Evolutionary conservation across 2,329 filamentous ascomycete species (phyloP), one percentile per base, ranked within the genome.

Genomic region (Fusarium newnesense): DNA sequence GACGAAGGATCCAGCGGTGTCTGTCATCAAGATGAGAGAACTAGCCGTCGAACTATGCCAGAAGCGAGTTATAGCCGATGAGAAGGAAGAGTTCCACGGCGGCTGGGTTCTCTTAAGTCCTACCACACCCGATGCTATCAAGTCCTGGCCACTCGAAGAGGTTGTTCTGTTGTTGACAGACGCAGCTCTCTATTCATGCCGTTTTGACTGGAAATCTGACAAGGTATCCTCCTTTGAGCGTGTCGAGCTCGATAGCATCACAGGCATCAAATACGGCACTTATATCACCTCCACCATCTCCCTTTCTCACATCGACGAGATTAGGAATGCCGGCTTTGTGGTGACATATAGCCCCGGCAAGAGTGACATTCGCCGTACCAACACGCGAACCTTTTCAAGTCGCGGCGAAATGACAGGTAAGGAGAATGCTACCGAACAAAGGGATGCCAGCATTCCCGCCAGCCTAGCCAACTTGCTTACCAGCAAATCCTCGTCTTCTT

Each of bases 201-300:
- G 94, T 19, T 95, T 98, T 76, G 95, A 98, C 81, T 98, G 96
- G 95, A 93, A 93, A 71, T 92, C 95, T 12, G 96, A 98, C 83
- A 98, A 98, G 80, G 94, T 99, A 4, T 92, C 93, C 18, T 95
- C 93, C 1, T 98, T 98, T 80, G 95, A 98, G 83, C 88, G 95
- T 12, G 91, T 98, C 19, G 91, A 93, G 65, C 86, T 98, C 12
- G 87, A 89, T 26, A 93, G 94, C 64, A 85, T 99, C 40, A 87
- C 88, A 4, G 87, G 88, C 30, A 90, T 99, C 75, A 91, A 91
- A 78, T 89, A 92, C 68, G 96, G 96, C 26, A 92, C 94, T 0
- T 99, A 98, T 78, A 93, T 99, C 78, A 97, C 95, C 1, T 96
- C 93, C 6, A 96, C 94, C 0, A 87, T 98, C 9, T 94, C 94